These are phyloP conservation scores for Diaporthe sp. DNA, from an alignment of 2,329 filamentous ascomycete genomes.

Conservation along the genomic window DNA sequence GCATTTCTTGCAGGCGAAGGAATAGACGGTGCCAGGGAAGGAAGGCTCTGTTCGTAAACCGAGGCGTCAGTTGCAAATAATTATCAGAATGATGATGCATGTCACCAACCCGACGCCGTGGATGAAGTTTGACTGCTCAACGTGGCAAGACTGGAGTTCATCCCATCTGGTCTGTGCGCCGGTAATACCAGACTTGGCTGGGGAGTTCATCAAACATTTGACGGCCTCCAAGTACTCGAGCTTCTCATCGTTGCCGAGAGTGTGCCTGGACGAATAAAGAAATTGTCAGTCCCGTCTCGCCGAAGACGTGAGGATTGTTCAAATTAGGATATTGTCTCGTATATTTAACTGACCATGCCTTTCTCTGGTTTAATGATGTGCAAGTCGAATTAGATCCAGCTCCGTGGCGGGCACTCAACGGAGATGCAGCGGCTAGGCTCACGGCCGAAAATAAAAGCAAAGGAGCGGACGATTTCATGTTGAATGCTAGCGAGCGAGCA, in stretches of 20 bases:
- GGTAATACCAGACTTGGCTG: not conserved
- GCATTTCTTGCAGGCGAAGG: not conserved
- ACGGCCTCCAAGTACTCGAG: slow-evolving; percentile 3
- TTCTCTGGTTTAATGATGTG: not conserved
- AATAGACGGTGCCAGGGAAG: slow-evolving; percentile 4
- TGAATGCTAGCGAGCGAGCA: not conserved
- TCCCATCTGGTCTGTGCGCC: slow-evolving; percentile 12
- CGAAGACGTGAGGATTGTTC: not conserved
- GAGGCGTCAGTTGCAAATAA: not conserved
- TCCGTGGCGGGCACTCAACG: not conserved
- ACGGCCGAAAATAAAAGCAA: not conserved
- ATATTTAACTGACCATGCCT: not conserved
- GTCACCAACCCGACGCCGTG: slow-evolving; percentile 13
- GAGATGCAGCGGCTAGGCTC: not conserved
- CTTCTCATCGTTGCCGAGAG: not conserved
- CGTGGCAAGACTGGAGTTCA: slow-evolving; percentile 22
- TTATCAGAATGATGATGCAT: not conserved
- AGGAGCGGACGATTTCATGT: not conserved
- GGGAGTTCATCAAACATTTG: slow-evolving; percentile 7
- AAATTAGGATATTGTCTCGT: fast-evolving
- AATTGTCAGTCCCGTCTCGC: not conserved
- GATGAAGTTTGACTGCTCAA: slow-evolving; percentile 14
- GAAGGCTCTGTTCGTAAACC: not conserved
- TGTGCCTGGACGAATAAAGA: not conserved
- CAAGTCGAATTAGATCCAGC: not conserved